These are phyloP conservation scores for Epichloe sylvatica DNA, from an alignment of 2,329 filamentous ascomycete genomes.

Conservation along the genomic window DNA sequence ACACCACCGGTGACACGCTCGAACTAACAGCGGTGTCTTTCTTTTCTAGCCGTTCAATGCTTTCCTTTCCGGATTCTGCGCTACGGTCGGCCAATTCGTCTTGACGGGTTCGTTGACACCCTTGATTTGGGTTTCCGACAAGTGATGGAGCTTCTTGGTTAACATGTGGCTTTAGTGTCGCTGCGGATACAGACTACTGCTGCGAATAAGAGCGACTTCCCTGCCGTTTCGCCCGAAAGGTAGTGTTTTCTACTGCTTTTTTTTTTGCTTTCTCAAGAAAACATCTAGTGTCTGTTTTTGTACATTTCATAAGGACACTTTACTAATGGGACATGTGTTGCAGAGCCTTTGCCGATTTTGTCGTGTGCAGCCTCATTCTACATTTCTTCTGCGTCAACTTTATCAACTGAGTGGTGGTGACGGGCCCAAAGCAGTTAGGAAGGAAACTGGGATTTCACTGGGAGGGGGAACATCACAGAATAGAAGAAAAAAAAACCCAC, in stretches of 20 bases:
- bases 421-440: neutral
- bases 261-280: neutral
- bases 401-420: slow-evolving; percentile 57
- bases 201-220: slow-evolving; percentile 67
- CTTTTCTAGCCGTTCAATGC: slow-evolving; percentile 79
- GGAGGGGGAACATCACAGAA: no score
- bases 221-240: slow-evolving; percentile 66
- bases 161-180: slow-evolving; percentile 30
- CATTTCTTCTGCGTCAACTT: slow-evolving; percentile 99
- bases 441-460: no score
- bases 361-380: slow-evolving; percentile 86
- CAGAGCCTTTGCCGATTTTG: slow-evolving; percentile 90
- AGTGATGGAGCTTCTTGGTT: neutral
- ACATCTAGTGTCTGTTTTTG: neutral
- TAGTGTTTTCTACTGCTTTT: slow-evolving; percentile 21
- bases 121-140: neutral
- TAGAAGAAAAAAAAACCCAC: no score
- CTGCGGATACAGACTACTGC: slow-evolving; percentile 85
- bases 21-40: slow-evolving; percentile 8
- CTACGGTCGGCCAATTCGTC: slow-evolving; percentile 94
- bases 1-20: neutral
- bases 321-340: neutral
- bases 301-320: neutral
- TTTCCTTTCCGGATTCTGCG: slow-evolving; percentile 87
- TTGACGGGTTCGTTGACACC: slow-evolving; percentile 56